Evolutionary conservation across 352 stramenopile genomes (phyloP), one percentile per base, ranked within the genome.

Genomic region (Globisporangium barbulae): DNA sequence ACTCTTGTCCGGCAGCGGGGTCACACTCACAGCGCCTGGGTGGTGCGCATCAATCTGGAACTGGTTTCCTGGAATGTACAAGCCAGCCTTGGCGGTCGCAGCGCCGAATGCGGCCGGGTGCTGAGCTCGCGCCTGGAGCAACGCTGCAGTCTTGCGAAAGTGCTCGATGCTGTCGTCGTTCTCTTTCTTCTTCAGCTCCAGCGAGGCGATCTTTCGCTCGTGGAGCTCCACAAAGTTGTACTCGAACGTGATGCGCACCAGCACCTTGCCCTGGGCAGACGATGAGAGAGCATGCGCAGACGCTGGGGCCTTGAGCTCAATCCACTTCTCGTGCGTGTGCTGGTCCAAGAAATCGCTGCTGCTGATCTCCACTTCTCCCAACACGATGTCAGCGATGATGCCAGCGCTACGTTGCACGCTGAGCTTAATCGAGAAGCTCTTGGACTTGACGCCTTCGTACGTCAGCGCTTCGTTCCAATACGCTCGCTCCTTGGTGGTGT

Each of bases 11-110:
- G 84, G 72, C 15, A 95, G 58, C 28, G 86, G 86, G 17, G 78
- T 72, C 2, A 85, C 69, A 39, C 71, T 78, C 37, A 95, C 79
- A 3, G 86, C 81, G 39, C 61, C 86, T 13, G 86, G 84, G 52
- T 92, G 81, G 61, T 91, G 79, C n/a, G 66, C 65, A 7, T 88
- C 76, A 9, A 69, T 54, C n/a, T 64, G 70, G 56, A 95, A 95
- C 59, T 72, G 74, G 66, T 89, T 89, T 21, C 86, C 83, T 25
- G 86, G 86, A 52, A 95, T 74, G 57, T 95, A 93, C 42, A 95
- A 66, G 37, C 76, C 81, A 56, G 84, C 71, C 33, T 64, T 71
- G 19, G 77, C 71, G 3, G 83, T 76, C 2, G 67, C 74, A 5
- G 70, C 65, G 47, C 86, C 86, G 65, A 84, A 95, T 21, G 86